A percentile compares a stretch with the other conserved stretches of the same genome.
phyloP scores from a whole-genome alignment of 345 rosid genomes.

The Salix purpurea region DNA sequence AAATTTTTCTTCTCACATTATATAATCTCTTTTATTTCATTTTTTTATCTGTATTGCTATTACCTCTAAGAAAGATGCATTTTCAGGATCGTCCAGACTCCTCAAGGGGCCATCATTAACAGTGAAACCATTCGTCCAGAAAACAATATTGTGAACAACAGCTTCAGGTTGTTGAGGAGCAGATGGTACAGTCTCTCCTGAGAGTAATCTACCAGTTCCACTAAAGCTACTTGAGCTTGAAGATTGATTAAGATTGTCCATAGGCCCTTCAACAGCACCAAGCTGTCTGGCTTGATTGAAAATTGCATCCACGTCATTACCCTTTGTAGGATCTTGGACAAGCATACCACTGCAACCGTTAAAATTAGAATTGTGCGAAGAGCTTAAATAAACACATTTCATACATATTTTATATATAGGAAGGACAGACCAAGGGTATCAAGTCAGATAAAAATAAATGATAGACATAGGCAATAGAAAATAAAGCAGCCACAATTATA shows the following conservation, averaged over 20 bases:
- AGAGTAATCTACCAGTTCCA: slow-evolving; percentile 79
- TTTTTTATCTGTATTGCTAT: neutral
- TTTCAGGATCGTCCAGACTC: slow-evolving; percentile 91
- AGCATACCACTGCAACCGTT: slow-evolving; percentile 76
- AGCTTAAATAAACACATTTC: neutral
- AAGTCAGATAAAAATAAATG: neutral
- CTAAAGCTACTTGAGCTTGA: slow-evolving; percentile 80
- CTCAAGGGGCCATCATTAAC: slow-evolving; percentile 85
- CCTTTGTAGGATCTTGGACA: slow-evolving; percentile 83
- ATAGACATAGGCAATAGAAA: neutral
- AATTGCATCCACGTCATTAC: slow-evolving; percentile 82
- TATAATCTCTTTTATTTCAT: neutral
- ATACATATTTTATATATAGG: neutral
- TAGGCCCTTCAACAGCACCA: slow-evolving; percentile 87
- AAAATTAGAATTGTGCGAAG: neutral
- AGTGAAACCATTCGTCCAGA: slow-evolving; percentile 91
- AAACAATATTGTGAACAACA: slow-evolving; percentile 66
- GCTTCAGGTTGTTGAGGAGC: slow-evolving; percentile 78
- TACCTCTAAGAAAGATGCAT: slow-evolving; percentile 89
- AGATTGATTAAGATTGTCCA: slow-evolving; percentile 52
- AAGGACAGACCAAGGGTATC: slow-evolving; percentile 1
- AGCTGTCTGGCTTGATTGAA: slow-evolving; percentile 82
- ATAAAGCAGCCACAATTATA: neutral
- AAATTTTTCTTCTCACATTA: too few species aligned
- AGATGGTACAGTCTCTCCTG: slow-evolving; percentile 72